phyloP scores from a whole-genome alignment of 2,329 filamentous ascomycete species.

The Hysterium pulicare region DNA sequence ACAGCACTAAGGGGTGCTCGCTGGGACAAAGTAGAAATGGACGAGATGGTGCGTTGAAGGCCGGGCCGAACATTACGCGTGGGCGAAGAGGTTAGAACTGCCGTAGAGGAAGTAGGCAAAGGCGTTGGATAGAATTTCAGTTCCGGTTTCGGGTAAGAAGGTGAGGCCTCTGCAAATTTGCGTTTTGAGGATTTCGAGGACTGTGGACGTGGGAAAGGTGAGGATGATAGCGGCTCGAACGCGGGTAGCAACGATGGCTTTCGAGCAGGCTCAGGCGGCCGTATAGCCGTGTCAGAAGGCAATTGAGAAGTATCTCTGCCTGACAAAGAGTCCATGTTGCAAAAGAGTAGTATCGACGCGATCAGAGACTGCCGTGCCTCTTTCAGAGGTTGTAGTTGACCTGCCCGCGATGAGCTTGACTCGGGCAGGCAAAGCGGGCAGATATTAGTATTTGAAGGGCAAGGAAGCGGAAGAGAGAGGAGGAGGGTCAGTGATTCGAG shows the following conservation, averaged over 20 bases:
- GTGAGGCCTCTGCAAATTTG: slow-evolving; percentile 53
- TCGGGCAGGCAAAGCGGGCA: slow-evolving; percentile 20
- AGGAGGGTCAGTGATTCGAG: slow-evolving; percentile 26
- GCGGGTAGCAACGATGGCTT: slow-evolving; percentile 70
- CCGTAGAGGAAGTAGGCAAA: slow-evolving; percentile 88
- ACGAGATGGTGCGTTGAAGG: slow-evolving; percentile 56
- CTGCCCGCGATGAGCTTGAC: slow-evolving; percentile 12
- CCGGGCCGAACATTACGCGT: slow-evolving; percentile 48
- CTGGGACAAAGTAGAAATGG: slow-evolving; percentile 69
- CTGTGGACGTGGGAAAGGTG: slow-evolving; percentile 63
- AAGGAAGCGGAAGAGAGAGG: slow-evolving; percentile 12
- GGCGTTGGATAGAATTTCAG: slow-evolving; percentile 83
- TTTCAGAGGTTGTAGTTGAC: background rate
- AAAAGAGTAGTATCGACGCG: slow-evolving; percentile 23
- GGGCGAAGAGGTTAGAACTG: slow-evolving; percentile 82
- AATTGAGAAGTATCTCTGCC: slow-evolving; percentile 23
- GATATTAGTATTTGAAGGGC: slow-evolving; percentile 13
- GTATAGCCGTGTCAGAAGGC: slow-evolving; percentile 23
- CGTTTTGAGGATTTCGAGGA: slow-evolving; percentile 68
- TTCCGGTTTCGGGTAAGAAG: slow-evolving; percentile 47
- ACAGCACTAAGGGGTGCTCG: slow-evolving; percentile 79
- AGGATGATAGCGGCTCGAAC: slow-evolving; percentile 77
- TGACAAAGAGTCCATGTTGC: slow-evolving; percentile 33
- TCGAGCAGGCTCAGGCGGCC: slow-evolving; percentile 43
- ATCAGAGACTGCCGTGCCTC: slow-evolving; percentile 22